Evolutionary conservation across 208 protist species (phyloP).

Genomic region (Porcisia hertigi): DNA sequence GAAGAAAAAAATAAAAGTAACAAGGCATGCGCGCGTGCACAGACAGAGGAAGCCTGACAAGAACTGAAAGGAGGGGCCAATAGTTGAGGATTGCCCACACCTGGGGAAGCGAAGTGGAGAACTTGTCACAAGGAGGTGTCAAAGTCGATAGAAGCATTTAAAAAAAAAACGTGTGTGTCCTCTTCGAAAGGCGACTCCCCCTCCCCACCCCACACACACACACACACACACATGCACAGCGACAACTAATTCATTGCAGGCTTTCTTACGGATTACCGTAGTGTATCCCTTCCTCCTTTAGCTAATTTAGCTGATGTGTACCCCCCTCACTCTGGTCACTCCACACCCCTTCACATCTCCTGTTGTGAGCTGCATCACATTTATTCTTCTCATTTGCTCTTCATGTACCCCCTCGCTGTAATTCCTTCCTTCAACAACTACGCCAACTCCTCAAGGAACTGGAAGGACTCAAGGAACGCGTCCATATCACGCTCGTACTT

Average conservation of each 20-base stretch:
- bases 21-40: not conserved
- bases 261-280: not conserved
- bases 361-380: not conserved
- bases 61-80: not conserved
- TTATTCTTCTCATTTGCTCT: not conserved
- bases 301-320: not conserved
- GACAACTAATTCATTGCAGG: not conserved
- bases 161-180: not conserved
- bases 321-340: not conserved
- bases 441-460: constrained; percentile 27
- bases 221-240: not conserved
- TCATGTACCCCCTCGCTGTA: not conserved
- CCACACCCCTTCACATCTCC: not conserved
- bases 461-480: constrained; percentile 65
- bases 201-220: not conserved
- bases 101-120: not conserved
- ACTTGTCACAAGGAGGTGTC: not conserved
- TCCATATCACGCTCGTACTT: constrained; percentile 74
- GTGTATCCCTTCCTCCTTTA: not conserved
- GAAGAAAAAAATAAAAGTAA: not conserved
- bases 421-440: constrained; percentile 8
- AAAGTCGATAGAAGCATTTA: not conserved
- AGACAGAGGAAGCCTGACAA: not conserved
- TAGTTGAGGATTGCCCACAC: not conserved
- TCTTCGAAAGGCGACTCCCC: not conserved